Conservation (phyloP, 345 rosid species). For the Camelina neglecta region DNA sequence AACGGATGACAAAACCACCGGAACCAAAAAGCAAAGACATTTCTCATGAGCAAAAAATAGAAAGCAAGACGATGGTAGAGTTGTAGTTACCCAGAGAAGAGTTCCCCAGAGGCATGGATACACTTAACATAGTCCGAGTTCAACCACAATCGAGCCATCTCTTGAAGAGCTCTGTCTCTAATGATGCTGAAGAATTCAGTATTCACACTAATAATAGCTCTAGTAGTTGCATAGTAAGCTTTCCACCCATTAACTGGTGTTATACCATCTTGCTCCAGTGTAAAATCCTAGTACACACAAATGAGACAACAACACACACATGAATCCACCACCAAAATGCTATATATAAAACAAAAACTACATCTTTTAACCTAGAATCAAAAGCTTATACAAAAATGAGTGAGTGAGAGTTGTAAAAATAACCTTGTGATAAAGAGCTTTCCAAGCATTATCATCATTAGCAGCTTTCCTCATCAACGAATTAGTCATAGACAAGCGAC, state of each 20-base stretch:
- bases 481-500: conserved; percentile 96
- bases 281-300: conserved; percentile 68
- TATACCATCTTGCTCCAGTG: conserved; percentile 82
- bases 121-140: conserved; percentile 95
- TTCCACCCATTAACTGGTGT: conserved; percentile 94
- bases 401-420: background rate
- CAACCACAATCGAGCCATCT: conserved; percentile 85
- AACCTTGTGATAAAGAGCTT: conserved; percentile 95
- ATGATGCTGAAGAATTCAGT: conserved; percentile 79
- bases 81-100: conserved; percentile 77
- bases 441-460: conserved; percentile 99
- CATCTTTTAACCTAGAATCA: conserved; percentile 3
- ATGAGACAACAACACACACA: conserved; percentile 5
- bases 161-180: conserved; percentile 73
- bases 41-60: conserved; percentile 2
- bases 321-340: background rate
- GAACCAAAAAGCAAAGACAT: background rate
- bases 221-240: conserved; percentile 94
- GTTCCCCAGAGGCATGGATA: conserved; percentile 80
- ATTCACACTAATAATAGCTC: conserved; percentile 85
- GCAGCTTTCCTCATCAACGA: conserved; percentile 98
- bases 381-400: too few species aligned
- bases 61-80: background rate
- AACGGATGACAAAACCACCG: background rate
- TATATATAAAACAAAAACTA: background rate